Evolutionary conservation across 2,329 filamentous ascomycete species (phyloP), one percentile per base, ranked within the genome.

Genomic region (Teratosphaeria nubilosa): DNA sequence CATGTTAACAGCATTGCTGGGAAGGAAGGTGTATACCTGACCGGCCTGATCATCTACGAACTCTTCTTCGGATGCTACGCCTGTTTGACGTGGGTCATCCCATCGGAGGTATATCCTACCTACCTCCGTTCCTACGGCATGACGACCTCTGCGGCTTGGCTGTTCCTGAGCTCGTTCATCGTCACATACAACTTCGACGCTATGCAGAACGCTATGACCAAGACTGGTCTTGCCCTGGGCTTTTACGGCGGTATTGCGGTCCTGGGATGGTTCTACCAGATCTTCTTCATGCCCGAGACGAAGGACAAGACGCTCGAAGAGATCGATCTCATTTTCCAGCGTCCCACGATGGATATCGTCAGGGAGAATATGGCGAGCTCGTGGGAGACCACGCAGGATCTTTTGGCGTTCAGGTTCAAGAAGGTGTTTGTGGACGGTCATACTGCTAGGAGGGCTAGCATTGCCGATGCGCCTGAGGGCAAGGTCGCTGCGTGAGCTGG

Each of bases 191-290:
- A 88, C 77, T 90, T 89, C 73, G 79, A 80, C 0, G 77, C 78
- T 10, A 90, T 89, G 86, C 82, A 86, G 70, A 70, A 80, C 0
- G 80, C 82, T n/a, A 86, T 90, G 80, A 81, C 78, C 7, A 77
- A 74, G 34, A 87, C 84, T 1, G 86, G 86, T 10, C 75, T 89
- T 0, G 77, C 82, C 0, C 78, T 89, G 0, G 86, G 86, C 2
- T 89, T 90, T 73, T 90, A 88, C 69, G 86, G 86, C 4, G 86
- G 86, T 16, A 88, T 89, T 56, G 86, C 86, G 0, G 78, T 86
- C 0, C 10, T 89, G 0, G 86, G 85, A 13, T 87, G 85, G 80
- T 75, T 87, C 64, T 89, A 88, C 71, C 86, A 89, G 73, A 76
- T 88, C 53, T 69, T 88, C 54, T 89, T 88, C 73, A 89, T 89